Evolutionary conservation across 352 stramenopile species (phyloP), one percentile per base, ranked within the genome.

Genomic region (Aphanomyces invadans): DNA sequence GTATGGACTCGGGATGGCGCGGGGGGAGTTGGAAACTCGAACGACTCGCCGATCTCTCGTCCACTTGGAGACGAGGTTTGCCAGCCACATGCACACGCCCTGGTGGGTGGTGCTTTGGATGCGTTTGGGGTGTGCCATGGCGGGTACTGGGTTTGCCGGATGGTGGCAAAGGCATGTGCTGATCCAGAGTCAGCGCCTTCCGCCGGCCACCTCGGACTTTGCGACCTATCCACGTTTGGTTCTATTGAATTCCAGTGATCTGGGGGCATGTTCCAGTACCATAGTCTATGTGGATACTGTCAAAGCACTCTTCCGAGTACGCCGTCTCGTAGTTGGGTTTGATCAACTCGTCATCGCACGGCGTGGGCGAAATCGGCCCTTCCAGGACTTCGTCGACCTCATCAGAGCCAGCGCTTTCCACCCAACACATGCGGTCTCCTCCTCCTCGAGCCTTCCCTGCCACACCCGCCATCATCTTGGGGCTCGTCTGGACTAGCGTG

Each of bases 251-350:
- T 28, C 19, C 19, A 10, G 2, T 21, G 5, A 62, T 15, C 5
- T 9, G 38, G 29, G 17, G 26, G n/a, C 4, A 21, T 4, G 10
- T n/a, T 9, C n/a, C 2, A 15, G n/a, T 44, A 48, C 48, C 60
- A 23, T 59, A 67, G 42, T 56, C 42, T 21, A 67, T 67, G 68
- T 82, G 73, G 31, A 51, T 64, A 60, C 84, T 91, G 68, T 90
- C 82, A 26, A 84, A 74, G 62, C 80, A 90, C 54, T 92, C 84
- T 56, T 90, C 79, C 32, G 78, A 87, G 57, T 92, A 92, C 61
- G 88, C 82, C 51, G 72, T 83, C 68, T 89, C 78, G 49, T 88
- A 92, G 68, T 91, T 89, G 17, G 80, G 79, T 52, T 87, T 87
- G 78, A 92, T 87, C 15, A 89, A 63, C 62, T 81, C 81, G 39